Conservation (phyloP, 331 rosid genomes). For the Malus hybrid region DNA sequence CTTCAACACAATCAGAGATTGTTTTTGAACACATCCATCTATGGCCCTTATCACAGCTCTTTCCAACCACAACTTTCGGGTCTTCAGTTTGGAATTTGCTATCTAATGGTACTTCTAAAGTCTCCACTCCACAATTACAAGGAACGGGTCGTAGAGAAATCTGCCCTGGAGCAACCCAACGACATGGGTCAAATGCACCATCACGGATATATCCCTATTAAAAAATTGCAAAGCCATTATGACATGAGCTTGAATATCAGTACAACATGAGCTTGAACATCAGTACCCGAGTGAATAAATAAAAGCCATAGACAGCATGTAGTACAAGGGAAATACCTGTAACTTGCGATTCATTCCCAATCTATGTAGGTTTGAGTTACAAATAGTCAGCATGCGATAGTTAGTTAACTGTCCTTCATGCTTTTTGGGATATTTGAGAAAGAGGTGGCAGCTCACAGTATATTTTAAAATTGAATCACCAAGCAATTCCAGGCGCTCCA, state of each 20-base stretch:
- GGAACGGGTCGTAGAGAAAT: slow-evolving; percentile 35
- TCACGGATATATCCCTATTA: slow-evolving; percentile 72
- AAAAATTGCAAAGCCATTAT: slow-evolving; percentile 15
- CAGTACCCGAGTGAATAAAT: neutral
- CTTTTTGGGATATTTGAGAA: slow-evolving; percentile 60
- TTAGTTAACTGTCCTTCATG: slow-evolving; percentile 71
- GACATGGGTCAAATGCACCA: slow-evolving; percentile 87
- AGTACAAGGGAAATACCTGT: slow-evolving; percentile 45
- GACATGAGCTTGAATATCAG: neutral
- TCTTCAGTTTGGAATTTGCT: slow-evolving; percentile 61
- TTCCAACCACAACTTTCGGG: slow-evolving; percentile 63
- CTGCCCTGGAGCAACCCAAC: slow-evolving; percentile 97
- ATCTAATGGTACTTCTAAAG: slow-evolving; percentile 71
- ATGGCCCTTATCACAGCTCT: slow-evolving; percentile 80
- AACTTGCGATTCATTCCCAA: slow-evolving; percentile 51
- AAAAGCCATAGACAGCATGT: neutral
- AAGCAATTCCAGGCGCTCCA: slow-evolving; percentile 96
- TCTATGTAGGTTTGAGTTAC: slow-evolving; percentile 70
- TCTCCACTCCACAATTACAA: slow-evolving; percentile 79
- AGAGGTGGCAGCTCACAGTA: slow-evolving; percentile 74
- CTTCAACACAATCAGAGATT: slow-evolving; percentile 87
- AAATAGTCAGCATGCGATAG: slow-evolving; percentile 41
- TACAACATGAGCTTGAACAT: neutral
- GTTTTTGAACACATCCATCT: slow-evolving; percentile 90
- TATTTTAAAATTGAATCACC: slow-evolving; percentile 92